Conservation (phyloP, 805 yeast species). For the Ogataea nitratoaversa region DNA sequence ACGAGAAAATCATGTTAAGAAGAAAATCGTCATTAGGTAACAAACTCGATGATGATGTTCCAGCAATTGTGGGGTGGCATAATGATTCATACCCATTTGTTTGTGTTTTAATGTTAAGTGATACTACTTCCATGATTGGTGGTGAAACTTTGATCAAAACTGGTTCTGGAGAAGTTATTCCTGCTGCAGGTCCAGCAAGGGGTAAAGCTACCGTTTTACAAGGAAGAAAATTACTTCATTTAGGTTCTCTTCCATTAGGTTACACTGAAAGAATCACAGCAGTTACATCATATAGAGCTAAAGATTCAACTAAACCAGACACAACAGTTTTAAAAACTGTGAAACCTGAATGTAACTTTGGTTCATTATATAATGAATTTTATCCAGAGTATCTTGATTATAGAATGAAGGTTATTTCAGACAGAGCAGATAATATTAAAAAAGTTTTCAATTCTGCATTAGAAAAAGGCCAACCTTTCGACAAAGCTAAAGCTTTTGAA, state of each 20-base stretch:
- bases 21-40: slow-evolving; percentile 23
- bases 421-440: slow-evolving; percentile 29
- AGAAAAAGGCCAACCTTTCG: slow-evolving; percentile 29
- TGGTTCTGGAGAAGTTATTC: slow-evolving; percentile 35
- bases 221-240: slow-evolving; percentile 42
- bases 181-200: slow-evolving; percentile 38
- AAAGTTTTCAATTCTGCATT: slow-evolving; percentile 20
- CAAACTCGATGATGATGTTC: slow-evolving; percentile 34
- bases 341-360: slow-evolving; percentile 35
- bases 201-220: slow-evolving; percentile 50
- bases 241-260: slow-evolving; percentile 43
- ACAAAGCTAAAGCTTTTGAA: slow-evolving; percentile 33
- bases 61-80: slow-evolving; percentile 63
- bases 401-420: slow-evolving; percentile 33
- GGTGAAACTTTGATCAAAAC: slow-evolving; percentile 55
- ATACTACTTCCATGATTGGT: slow-evolving; percentile 54
- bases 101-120: slow-evolving; percentile 60
- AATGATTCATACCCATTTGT: slow-evolving; percentile 61
- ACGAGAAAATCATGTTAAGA: slow-evolving; percentile 24
- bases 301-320: slow-evolving; percentile 33
- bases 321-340: slow-evolving; percentile 38
- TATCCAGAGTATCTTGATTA: slow-evolving; percentile 38
- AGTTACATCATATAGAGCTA: slow-evolving; percentile 40
- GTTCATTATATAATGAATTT: slow-evolving; percentile 35
- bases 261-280: slow-evolving; percentile 39